phyloP scores from a whole-genome alignment of 495 filamentous ascomycete genomes.

The Penicillium simplicissimum region DNA sequence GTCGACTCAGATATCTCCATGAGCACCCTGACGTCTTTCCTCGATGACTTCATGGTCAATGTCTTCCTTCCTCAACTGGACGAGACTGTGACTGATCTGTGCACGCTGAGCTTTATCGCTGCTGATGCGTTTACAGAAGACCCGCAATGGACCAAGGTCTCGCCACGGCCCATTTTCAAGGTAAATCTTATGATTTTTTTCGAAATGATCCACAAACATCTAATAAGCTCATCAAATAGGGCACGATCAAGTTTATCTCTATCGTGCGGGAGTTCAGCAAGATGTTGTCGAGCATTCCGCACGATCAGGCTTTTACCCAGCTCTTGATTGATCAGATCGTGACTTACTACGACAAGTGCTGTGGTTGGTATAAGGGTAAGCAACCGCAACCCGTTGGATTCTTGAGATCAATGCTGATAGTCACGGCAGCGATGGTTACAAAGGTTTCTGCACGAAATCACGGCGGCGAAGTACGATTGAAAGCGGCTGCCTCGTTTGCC shows the following conservation, averaged over 20 bases:
- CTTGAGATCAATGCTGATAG: slow-evolving; percentile 3
- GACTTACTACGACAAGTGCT: slow-evolving; percentile 88
- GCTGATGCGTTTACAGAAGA: slow-evolving; percentile 87
- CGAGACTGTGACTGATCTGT: slow-evolving; percentile 88
- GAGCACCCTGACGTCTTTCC: slow-evolving; percentile 87
- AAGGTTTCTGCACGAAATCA: slow-evolving; percentile 41
- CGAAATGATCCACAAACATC: too few relatives aligned
- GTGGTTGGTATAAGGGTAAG: slow-evolving; percentile 79
- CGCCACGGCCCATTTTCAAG: slow-evolving; percentile 85
- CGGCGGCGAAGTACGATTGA: slow-evolving; percentile 51
- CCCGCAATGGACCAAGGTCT: slow-evolving; percentile 72
- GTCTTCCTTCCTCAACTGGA: slow-evolving; percentile 97
- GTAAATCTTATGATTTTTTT: slow-evolving; percentile 23
- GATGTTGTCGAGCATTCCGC: slow-evolving; percentile 93
- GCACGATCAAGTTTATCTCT: slow-evolving; percentile 83
- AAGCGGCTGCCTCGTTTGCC: slow-evolving; percentile 72
- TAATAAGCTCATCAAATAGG: slow-evolving; percentile 34
- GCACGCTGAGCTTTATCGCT: slow-evolving; percentile 77
- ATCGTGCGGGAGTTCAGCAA: slow-evolving; percentile 87
- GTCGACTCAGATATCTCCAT: slow-evolving; percentile 78
- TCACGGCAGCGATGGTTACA: slow-evolving; percentile 41
- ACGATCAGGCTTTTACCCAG: slow-evolving; percentile 92
- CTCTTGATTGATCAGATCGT: slow-evolving; percentile 87
- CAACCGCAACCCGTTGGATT: background rate
- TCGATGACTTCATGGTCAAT: slow-evolving; percentile 97